These are phyloP conservation scores for Vanderwaltozyma yarrowii DNA, from an alignment of 805 yeast genomes.

Conservation along the genomic window DNA sequence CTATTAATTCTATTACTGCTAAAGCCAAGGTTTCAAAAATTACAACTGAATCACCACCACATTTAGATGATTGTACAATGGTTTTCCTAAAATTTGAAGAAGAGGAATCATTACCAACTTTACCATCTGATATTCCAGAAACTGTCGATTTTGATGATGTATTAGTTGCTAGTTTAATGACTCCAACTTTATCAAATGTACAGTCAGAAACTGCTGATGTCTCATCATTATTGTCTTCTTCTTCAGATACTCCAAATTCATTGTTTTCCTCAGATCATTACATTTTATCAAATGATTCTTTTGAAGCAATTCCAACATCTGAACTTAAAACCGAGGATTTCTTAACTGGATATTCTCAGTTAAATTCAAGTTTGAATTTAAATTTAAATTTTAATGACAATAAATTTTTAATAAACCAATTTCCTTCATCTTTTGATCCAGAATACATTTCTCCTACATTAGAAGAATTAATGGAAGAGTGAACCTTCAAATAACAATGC, in stretches of 20 bases:
- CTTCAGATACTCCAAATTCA: conserved; percentile 21
- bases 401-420: neutral
- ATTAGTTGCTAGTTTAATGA: neutral
- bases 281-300: conserved; percentile 3
- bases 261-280: conserved; percentile 16
- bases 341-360: neutral
- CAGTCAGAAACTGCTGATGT: neutral
- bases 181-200: neutral
- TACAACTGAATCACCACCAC: neutral
- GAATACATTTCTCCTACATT: conserved; percentile 24
- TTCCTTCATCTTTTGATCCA: conserved; percentile 1
- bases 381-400: neutral
- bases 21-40: neutral
- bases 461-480: conserved; percentile 28
- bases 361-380: neutral
- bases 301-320: conserved; percentile 1
- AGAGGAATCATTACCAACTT: conserved; percentile 9
- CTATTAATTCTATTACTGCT: conserved; percentile 1
- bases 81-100: conserved; percentile 21
- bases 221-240: conserved; percentile 9
- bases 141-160: neutral
- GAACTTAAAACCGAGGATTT: neutral
- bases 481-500: conserved; percentile 7
- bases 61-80: conserved; percentile 2
- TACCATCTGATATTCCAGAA: neutral